phyloP scores from a whole-genome alignment of 345 rosid species.

The Hibiscus syriacus region DNA sequence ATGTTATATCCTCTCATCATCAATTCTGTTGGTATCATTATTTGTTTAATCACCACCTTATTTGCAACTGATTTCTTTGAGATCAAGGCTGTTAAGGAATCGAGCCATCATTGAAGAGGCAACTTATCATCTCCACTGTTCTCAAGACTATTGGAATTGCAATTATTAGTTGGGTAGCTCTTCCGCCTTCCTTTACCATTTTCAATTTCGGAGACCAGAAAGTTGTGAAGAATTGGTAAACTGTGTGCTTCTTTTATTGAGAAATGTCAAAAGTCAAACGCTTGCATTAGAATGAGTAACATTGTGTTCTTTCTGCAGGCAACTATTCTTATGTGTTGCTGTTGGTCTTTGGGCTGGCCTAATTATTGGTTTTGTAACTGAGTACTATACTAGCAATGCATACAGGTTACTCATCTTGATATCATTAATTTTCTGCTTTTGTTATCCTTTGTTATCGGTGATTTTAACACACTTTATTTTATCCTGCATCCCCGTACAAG shows the following conservation, averaged over 20 bases:
- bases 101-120: conserved; percentile 62
- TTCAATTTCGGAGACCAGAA: conserved; percentile 66
- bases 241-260: not conserved
- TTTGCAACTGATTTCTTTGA: conserved; percentile 70
- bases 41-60: conserved; percentile 66
- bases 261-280: not conserved
- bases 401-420: conserved; percentile 33
- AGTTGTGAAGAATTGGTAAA: conserved; percentile 63
- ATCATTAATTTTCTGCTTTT: not conserved
- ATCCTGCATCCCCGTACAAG: conserved; percentile 82
- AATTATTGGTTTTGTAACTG: conserved; percentile 67
- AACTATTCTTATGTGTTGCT: conserved; percentile 47
- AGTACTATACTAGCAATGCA: conserved; percentile 72
- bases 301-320: conserved; percentile 28
- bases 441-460: not conserved
- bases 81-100: conserved; percentile 65
- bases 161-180: conserved; percentile 48
- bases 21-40: conserved; percentile 61
- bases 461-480: not conserved
- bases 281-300: conserved; percentile 1
- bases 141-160: conserved; percentile 65
- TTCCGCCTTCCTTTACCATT: conserved; percentile 66
- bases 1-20: conserved; percentile 66
- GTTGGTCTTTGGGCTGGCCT: conserved; percentile 87
- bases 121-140: conserved; percentile 65